Evolutionary conservation across 371 early-diverging fungal genomes (phyloP).

Genomic region (Mortierella sp.): DNA sequence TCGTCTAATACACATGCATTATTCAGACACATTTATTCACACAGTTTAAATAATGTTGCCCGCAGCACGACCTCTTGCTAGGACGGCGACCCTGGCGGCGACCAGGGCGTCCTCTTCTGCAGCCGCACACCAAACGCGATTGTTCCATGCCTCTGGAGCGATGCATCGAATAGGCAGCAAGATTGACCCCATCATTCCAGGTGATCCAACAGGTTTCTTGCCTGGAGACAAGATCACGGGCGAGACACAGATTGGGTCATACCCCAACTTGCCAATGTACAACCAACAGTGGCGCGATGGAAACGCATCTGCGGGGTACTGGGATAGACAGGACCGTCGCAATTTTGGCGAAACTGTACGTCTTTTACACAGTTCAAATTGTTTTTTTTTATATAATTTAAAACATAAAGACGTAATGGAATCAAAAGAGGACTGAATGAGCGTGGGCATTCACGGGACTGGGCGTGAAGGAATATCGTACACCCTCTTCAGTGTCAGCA

Average conservation of each 20-base stretch:
- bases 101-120: no score
- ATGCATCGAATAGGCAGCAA: slow-evolving; percentile 8
- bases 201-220: slow-evolving; percentile 43
- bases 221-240: slow-evolving; percentile 60
- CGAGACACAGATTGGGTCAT: slow-evolving; percentile 76
- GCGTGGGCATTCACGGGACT: not conserved
- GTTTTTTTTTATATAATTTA: not conserved
- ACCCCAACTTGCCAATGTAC: slow-evolving; percentile 75
- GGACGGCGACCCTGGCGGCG: no score
- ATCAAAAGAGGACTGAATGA: no score
- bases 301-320: slow-evolving; percentile 66
- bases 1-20: no score
- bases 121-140: no score
- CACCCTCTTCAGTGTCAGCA: no score
- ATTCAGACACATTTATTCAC: no score
- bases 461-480: no score
- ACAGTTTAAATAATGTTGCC: no score
- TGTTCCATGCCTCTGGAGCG: no score
- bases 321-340: slow-evolving; percentile 74
- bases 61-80: no score
- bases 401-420: not conserved
- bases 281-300: slow-evolving; percentile 66
- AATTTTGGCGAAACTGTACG: slow-evolving; percentile 76
- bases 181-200: slow-evolving; percentile 50
- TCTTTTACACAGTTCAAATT: not conserved